Percentiles rank a stretch among this genome's conserved stretches.
Conservation (phyloP, 2,329 filamentous ascomycete genomes). For the Penicillium psychrosexuale region DNA sequence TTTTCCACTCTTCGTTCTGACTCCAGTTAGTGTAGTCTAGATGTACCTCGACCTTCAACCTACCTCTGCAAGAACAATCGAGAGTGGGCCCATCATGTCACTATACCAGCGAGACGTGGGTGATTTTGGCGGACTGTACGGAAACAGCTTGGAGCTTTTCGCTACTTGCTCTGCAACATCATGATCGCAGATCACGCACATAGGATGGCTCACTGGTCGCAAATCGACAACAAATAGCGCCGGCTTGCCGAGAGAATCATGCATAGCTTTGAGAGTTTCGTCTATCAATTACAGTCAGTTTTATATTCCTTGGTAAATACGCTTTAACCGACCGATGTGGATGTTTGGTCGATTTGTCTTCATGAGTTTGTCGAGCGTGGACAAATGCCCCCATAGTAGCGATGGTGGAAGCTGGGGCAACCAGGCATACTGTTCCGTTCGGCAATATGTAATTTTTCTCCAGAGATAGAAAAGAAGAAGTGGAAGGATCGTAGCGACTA, state of each 20-base stretch:
- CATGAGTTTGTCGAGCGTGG: background rate
- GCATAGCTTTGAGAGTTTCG: background rate
- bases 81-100: background rate
- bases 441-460: background rate
- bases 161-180: constrained; percentile 20
- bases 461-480: background rate
- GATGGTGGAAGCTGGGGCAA: constrained; percentile 15
- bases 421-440: constrained; percentile 8
- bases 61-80: background rate
- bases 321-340: background rate
- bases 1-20: constrained; percentile 25
- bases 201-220: constrained; percentile 4
- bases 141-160: constrained; percentile 13
- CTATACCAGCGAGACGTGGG: background rate
- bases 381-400: constrained; percentile 13
- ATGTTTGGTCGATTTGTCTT: background rate
- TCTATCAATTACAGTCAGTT: background rate
- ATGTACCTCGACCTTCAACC: background rate
- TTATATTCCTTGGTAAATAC: background rate
- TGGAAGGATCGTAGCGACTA: background rate
- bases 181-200: constrained; percentile 16
- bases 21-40: background rate
- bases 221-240: constrained; percentile 13
- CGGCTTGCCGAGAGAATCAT: constrained; percentile 6
- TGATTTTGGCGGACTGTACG: constrained; percentile 17